Evolutionary conservation across 202 grass and related monocot genomes (phyloP), one percentile per base, ranked within the genome.

Genomic region (Saccharum hybrid): DNA sequence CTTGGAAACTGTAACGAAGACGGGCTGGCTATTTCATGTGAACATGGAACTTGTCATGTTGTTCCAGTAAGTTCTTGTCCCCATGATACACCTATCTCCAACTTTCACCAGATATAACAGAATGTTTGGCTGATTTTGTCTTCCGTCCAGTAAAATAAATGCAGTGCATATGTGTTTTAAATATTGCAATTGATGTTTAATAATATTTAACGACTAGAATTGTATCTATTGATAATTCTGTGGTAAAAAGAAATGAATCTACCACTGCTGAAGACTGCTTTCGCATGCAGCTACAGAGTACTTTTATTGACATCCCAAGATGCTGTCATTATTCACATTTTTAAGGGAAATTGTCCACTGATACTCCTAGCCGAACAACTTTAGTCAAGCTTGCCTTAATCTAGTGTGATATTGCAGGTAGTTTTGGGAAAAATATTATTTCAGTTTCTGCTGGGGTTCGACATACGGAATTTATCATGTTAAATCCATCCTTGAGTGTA

Each of bases 1-100:
- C 91, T 90, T 88, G 96, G 96, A n/a, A 98, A 91, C 76, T 98
- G 96, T 67, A 80, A 79, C 59, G 90, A 95, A 96, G 96, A 98
- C 77, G 96, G 96, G 26, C 39, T 98, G 71, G 87, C 82, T 86
- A 80, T 98, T 86, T 98, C 88, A 33, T 81, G 91, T 61, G 93
- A 94, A 85, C 87, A 87, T 76, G 88, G 88, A 83, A 89, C 96
- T 66, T 90, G 90, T 79, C 96, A 98, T 84, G 91, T 88, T 81
- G 86, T 98, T 81, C 96, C 96, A 54, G 96, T 98, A 93, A 88
- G 96, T 92, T 85, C 59, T n/a, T 79, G 66, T 75, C 45, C 30
- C 76, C 30, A 81, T 75, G 40, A 68, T 80, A 85, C 10, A 33
- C 37, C 13, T 79, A 85, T 75, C 38, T 80, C 8, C 40, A 66